phyloP scores from a whole-genome alignment of 139 green algal genomes.

The Eudorina sp. region DNA sequence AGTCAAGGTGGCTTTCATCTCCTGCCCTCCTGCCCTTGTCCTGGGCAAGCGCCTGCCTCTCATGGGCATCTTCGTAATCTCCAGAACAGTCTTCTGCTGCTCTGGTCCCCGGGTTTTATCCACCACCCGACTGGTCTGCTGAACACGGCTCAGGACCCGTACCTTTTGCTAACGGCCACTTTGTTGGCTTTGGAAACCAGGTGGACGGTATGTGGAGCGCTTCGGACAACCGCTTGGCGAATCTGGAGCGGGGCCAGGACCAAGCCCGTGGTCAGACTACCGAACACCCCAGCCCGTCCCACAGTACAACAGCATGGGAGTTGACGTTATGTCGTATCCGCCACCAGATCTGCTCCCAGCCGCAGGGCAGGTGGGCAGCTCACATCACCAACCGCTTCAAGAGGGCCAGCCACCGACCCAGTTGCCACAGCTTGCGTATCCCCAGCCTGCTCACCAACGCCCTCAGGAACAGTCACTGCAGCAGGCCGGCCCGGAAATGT shows the following conservation, averaged over 20 bases:
- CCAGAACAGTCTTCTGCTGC: background rate
- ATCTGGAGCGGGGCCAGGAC: background rate
- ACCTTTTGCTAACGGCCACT: slow-evolving; percentile 31
- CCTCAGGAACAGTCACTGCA: background rate
- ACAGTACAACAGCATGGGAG: background rate
- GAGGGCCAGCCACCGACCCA: background rate
- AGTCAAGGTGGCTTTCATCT: slow-evolving; percentile 37
- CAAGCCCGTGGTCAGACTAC: background rate
- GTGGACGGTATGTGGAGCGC: slow-evolving; percentile 14
- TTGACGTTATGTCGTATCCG: background rate
- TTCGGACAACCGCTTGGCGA: slow-evolving; percentile 8
- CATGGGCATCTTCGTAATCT: background rate
- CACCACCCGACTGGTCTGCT: background rate
- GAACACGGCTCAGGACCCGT: slow-evolving; percentile 7
- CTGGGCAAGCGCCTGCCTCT: background rate
- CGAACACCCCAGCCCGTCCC: background rate
- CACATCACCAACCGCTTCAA: background rate
- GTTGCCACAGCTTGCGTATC: background rate
- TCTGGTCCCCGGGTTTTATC: background rate
- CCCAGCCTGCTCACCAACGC: background rate
- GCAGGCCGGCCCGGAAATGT: background rate
- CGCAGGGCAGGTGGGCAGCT: background rate
- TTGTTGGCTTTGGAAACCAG: slow-evolving; percentile 45
- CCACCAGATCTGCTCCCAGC: slow-evolving; percentile 5
- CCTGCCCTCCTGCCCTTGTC: background rate